Evolutionary conservation across 148 eudicot species (phyloP).

Genomic region (Spergularia bocconei): DNA sequence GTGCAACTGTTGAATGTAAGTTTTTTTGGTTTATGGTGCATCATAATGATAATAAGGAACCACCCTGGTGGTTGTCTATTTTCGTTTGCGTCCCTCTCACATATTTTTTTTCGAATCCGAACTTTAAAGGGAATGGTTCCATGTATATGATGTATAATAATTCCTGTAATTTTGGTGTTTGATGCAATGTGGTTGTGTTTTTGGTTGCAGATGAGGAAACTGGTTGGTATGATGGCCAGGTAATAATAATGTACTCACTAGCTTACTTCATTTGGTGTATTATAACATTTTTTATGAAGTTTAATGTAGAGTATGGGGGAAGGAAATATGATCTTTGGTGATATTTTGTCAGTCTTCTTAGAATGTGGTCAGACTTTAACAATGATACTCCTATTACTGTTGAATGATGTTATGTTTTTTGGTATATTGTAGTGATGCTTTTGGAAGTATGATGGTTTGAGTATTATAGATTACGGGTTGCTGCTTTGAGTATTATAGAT

Average conservation of each 20-base stretch:
- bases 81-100: too few relatives aligned
- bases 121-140: too few relatives aligned
- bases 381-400: neutral
- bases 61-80: too few relatives aligned
- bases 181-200: slow-evolving; percentile 13
- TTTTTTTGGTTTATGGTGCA: neutral
- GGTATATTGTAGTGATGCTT: neutral
- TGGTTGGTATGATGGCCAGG: slow-evolving; percentile 99
- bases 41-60: too few relatives aligned
- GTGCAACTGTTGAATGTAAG: slow-evolving; percentile 96
- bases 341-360: neutral
- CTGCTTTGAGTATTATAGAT: neutral
- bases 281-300: too few relatives aligned
- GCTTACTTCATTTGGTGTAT: neutral
- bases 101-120: too few relatives aligned
- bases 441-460: neutral
- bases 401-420: neutral
- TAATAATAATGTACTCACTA: slow-evolving; percentile 34
- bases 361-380: neutral
- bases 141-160: neutral
- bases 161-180: slow-evolving; percentile 1
- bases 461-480: neutral
- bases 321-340: neutral
- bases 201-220: slow-evolving; percentile 85
- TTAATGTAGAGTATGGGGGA: neutral